phyloP scores from a whole-genome alignment of 805 yeast genomes.

The Saccharomyces eubayanus region DNA sequence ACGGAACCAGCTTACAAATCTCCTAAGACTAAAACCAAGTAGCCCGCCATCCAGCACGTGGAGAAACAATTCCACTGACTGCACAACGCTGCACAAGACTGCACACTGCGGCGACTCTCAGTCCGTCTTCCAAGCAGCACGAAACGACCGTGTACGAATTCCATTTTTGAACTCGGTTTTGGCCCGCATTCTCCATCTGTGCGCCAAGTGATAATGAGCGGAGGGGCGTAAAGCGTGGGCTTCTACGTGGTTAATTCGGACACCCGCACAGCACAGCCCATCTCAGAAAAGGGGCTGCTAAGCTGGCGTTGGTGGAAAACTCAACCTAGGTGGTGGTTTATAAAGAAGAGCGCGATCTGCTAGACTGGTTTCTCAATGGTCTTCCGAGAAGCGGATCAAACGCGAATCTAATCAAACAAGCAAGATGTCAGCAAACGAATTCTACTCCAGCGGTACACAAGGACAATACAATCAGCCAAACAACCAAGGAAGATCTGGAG shows the following conservation, averaged over 20 bases:
- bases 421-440: slow-evolving; percentile 50
- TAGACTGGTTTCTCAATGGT: no score
- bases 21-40: no score
- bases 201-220: not conserved
- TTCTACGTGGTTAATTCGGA: not conserved
- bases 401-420: not conserved
- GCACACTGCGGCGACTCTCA: not conserved
- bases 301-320: not conserved
- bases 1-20: no score
- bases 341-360: not conserved
- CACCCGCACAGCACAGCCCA: not conserved
- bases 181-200: not conserved
- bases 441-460: slow-evolving; percentile 40
- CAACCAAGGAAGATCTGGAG: not conserved
- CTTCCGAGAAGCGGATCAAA: not conserved
- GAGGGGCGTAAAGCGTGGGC: not conserved
- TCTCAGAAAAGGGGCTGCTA: not conserved
- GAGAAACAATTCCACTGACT: not conserved
- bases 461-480: slow-evolving; percentile 28
- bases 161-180: not conserved
- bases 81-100: not conserved
- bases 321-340: not conserved
- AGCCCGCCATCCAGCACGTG: not conserved
- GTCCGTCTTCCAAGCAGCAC: not conserved
- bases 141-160: not conserved